phyloP scores from a whole-genome alignment of 2,329 filamentous ascomycete species.

The Nannizziopsis arthrosporioides region DNA sequence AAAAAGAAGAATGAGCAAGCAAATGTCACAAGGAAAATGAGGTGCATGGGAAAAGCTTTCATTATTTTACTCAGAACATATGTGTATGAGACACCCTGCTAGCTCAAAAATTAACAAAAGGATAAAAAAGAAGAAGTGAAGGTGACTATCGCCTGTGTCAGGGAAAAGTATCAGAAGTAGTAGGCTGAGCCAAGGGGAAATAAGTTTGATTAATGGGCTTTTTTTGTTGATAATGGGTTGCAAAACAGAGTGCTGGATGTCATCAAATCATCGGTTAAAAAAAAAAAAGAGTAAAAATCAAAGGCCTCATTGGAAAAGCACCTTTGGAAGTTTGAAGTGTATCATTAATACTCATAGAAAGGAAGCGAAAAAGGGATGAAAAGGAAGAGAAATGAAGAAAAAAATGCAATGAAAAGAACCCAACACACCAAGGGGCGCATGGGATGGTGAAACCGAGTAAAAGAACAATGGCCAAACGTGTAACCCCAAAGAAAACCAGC shows the following conservation, averaged over 20 bases:
- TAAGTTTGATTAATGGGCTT: neutral
- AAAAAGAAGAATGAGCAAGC: neutral
- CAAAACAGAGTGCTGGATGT: neutral
- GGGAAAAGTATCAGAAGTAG: neutral
- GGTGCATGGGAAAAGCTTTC: neutral
- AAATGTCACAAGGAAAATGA: neutral
- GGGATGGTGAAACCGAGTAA: too few relatives aligned
- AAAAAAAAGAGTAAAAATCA: neutral
- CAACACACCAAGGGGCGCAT: too few relatives aligned
- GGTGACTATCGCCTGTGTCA: neutral
- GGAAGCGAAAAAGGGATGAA: conserved; percentile 7
- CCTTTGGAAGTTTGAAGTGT: neutral
- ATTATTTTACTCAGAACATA: conserved; percentile 10
- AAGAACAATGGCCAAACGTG: conserved; percentile 9
- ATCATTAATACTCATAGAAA: conserved; percentile 11
- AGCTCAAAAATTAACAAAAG: conserved; percentile 5
- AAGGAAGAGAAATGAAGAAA: conserved; percentile 14
- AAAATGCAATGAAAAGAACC: conserved; percentile 12
- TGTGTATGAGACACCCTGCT: conserved; percentile 4
- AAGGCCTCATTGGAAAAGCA: neutral
- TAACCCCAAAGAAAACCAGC: neutral
- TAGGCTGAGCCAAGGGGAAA: neutral
- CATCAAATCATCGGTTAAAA: conserved; percentile 8
- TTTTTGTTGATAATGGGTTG: neutral
- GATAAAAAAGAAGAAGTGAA: neutral